Conservation (phyloP, 202 grass and related monocot genomes). For the Panicum hallii region DNA sequence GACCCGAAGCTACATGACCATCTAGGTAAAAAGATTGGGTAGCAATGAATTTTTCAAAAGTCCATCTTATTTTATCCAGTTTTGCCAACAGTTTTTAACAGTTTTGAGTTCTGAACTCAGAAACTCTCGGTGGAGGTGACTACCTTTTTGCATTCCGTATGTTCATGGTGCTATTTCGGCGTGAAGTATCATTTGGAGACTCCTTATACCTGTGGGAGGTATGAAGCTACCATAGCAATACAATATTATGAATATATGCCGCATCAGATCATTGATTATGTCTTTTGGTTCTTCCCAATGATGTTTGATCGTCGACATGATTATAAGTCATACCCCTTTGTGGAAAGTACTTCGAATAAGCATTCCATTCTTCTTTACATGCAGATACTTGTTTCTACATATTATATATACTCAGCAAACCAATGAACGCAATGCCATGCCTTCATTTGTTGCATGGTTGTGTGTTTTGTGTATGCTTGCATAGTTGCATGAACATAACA, state of each 20-base stretch:
- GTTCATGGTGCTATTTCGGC: constrained; percentile 98
- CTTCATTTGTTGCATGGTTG: background rate
- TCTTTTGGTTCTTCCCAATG: constrained; percentile 24
- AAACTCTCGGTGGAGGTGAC: constrained; percentile 96
- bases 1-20: constrained; percentile 99
- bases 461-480: background rate
- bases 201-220: constrained; percentile 99
- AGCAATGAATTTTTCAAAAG: background rate
- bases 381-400: background rate
- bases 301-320: constrained; percentile 1
- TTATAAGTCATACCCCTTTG: background rate
- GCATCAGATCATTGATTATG: background rate
- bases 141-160: constrained; percentile 99
- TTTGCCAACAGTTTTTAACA: constrained; percentile 30
- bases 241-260: constrained; percentile 36
- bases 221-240: constrained; percentile 44
- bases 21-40: constrained; percentile 62
- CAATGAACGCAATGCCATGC: background rate
- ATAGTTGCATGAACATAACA: background rate
- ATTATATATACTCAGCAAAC: background rate
- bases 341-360: constrained; percentile 29
- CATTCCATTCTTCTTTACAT: constrained; percentile 5
- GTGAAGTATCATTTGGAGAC: constrained; percentile 98
- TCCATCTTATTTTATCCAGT: constrained; percentile 39
- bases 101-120: constrained; percentile 52